Percentiles rank a stretch among this genome's conserved stretches.
Conservation (phyloP, 202 grass and related monocot species). For the Setaria italica region DNA sequence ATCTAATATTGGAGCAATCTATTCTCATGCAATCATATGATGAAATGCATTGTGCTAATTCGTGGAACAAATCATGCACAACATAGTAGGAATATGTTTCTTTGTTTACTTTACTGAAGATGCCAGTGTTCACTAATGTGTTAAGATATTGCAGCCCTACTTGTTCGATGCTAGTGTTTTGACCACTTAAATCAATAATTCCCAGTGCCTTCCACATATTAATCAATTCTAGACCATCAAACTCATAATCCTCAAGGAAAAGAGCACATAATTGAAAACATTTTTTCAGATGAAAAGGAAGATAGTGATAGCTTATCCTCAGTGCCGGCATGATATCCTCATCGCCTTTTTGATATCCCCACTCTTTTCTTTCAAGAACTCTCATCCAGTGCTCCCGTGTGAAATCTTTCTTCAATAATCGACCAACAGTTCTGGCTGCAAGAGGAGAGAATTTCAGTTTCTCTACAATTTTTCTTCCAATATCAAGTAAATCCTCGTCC, state of each 20-base stretch:
- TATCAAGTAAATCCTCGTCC: neutral
- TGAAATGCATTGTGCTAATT: slow-evolving; percentile 14
- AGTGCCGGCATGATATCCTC: slow-evolving; percentile 19
- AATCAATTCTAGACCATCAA: slow-evolving; percentile 3
- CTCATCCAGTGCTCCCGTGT: neutral
- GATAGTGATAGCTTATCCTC: slow-evolving; percentile 20
- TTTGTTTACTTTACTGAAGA: neutral
- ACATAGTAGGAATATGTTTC: neutral
- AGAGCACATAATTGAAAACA: slow-evolving; percentile 29
- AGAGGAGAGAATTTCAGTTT: slow-evolving; percentile 23
- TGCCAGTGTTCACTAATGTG: neutral
- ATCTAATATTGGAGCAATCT: neutral
- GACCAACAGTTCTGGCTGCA: slow-evolving; percentile 21
- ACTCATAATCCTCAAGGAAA: slow-evolving; percentile 31
- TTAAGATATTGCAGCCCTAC: neutral
- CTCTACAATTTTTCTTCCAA: slow-evolving; percentile 3
- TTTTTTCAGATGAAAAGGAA: slow-evolving; percentile 28
- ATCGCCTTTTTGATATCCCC: neutral
- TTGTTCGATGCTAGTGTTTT: slow-evolving; percentile 12
- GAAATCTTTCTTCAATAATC: neutral
- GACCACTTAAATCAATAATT: neutral
- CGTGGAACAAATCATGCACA: slow-evolving; percentile 41
- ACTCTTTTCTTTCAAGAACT: slow-evolving; percentile 15
- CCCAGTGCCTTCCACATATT: slow-evolving; percentile 6
- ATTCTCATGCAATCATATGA: neutral